Evolutionary conservation across 2,329 filamentous ascomycete genomes (phyloP).

Genomic region (Aspergillus terreus): DNA sequence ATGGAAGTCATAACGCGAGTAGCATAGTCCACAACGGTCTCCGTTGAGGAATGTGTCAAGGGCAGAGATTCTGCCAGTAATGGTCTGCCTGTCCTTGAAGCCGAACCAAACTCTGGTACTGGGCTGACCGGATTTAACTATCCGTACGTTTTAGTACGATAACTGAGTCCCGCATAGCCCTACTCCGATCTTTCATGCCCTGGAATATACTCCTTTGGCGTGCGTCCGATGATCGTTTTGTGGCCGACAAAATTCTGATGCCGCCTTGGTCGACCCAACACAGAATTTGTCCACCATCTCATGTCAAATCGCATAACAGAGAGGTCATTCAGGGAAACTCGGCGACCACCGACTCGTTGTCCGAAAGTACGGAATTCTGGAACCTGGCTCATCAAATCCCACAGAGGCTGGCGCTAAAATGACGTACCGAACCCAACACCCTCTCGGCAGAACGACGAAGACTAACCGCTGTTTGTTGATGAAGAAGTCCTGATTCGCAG

Average conservation of each 20-base stretch:
- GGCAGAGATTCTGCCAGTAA: slow-evolving; percentile 4
- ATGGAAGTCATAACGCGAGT: slow-evolving; percentile 1
- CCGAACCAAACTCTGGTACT: slow-evolving; percentile 13
- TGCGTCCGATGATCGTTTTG: slow-evolving; percentile 19
- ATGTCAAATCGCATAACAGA: slow-evolving; percentile 2
- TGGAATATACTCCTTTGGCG: slow-evolving; percentile 20
- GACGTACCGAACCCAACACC: slow-evolving; percentile 24
- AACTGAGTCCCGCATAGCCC: slow-evolving; percentile 25
- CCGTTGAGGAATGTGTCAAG: slow-evolving; percentile 7
- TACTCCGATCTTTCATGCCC: slow-evolving; percentile 20
- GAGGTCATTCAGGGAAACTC: no score
- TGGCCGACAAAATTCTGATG: slow-evolving; percentile 13
- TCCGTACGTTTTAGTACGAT: slow-evolving; percentile 27
- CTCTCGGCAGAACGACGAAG: slow-evolving; percentile 4
- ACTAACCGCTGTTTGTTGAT: slow-evolving; percentile 23
- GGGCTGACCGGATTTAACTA: slow-evolving; percentile 18
- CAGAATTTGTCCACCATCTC: slow-evolving; percentile 18
- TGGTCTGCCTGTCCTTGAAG: slow-evolving; percentile 12
- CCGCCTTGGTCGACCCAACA: slow-evolving; percentile 24
- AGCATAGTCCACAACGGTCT: slow-evolving; percentile 5
- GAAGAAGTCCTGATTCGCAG: slow-evolving; percentile 43
- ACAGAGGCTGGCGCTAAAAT: slow-evolving; percentile 17
- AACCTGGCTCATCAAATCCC: not conserved
- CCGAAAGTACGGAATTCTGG: not conserved
- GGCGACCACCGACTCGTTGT: slow-evolving; percentile 1